Conservation (phyloP, 441 rosid species). For the Biscutella laevigata region DNA sequence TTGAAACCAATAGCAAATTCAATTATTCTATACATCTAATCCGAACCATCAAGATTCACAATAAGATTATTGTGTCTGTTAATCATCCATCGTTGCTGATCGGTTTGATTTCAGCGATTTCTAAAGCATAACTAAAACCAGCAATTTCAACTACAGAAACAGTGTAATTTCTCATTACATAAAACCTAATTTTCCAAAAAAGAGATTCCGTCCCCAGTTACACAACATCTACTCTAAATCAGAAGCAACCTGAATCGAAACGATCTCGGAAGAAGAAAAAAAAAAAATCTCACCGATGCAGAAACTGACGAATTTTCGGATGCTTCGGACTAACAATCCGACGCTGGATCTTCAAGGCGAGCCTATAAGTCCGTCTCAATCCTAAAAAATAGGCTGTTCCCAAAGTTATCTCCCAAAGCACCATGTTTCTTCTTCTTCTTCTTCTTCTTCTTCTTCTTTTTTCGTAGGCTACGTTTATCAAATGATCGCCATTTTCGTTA, state of each 20-base stretch:
- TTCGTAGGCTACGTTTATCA: not conserved
- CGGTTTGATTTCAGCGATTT: not conserved
- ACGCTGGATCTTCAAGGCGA: slow-evolving; percentile 68
- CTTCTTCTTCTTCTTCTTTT: slow-evolving; percentile 13
- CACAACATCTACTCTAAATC: not conserved
- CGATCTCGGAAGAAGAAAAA: not conserved
- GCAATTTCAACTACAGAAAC: not conserved
- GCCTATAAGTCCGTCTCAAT: slow-evolving; percentile 60
- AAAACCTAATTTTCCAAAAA: slow-evolving; percentile 3
- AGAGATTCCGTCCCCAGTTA: not conserved
- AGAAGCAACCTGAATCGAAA: not conserved
- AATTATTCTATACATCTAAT: no score
- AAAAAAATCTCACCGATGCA: slow-evolving; percentile 39
- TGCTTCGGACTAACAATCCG: slow-evolving; percentile 49
- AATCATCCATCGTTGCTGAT: not conserved
- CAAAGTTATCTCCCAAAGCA: slow-evolving; percentile 87
- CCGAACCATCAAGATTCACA: no score
- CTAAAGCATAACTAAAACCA: not conserved
- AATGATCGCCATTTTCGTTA: slow-evolving; percentile 1
- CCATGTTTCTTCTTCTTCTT: slow-evolving; percentile 39
- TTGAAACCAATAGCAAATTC: not conserved
- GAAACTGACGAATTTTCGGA: slow-evolving; percentile 52
- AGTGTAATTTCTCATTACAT: not conserved
- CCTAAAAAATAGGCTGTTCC: slow-evolving; percentile 88
- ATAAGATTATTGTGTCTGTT: not conserved